phyloP scores from a whole-genome alignment of 306 rosid species.

The Heteromeles arbutifolia region DNA sequence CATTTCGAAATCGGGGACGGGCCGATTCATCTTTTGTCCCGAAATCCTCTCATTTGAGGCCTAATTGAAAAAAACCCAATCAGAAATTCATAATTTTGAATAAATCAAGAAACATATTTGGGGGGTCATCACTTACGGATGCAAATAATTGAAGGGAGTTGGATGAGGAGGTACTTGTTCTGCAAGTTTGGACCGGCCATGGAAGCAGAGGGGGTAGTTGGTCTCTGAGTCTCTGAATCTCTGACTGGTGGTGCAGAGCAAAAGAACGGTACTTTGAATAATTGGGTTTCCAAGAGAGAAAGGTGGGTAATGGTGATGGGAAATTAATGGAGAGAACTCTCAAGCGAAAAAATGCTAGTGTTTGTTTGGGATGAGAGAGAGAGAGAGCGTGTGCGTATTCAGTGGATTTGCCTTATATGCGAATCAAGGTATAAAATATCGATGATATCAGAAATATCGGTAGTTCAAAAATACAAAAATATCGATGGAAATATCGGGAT shows the following conservation, averaged over 20 bases:
- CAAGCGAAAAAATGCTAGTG: background rate
- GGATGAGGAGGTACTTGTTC: background rate
- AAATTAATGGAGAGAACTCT: background rate
- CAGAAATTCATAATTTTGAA: background rate
- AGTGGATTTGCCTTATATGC: too few species aligned
- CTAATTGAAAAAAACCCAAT: background rate
- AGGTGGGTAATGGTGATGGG: background rate
- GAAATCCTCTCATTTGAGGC: background rate
- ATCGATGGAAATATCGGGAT: too few species aligned
- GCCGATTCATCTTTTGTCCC: constrained; percentile 44
- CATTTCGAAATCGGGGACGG: constrained; percentile 65
- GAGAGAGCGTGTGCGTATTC: too few species aligned
- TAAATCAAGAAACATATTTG: too few species aligned
- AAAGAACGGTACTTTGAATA: background rate
- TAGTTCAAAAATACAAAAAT: too few species aligned
- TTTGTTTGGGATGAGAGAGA: too few species aligned
- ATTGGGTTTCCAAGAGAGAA: background rate
- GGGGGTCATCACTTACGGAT: background rate
- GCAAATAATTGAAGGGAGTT: background rate
- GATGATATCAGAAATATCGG: too few species aligned
- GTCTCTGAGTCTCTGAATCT: background rate
- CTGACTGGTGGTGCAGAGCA: background rate
- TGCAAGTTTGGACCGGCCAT: background rate
- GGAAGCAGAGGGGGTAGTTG: background rate
- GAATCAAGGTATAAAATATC: too few species aligned